Base-by-base conservation (phyloP, 371 early-diverging fungal genomes). In the Conidiobolus incongruus region DNA sequence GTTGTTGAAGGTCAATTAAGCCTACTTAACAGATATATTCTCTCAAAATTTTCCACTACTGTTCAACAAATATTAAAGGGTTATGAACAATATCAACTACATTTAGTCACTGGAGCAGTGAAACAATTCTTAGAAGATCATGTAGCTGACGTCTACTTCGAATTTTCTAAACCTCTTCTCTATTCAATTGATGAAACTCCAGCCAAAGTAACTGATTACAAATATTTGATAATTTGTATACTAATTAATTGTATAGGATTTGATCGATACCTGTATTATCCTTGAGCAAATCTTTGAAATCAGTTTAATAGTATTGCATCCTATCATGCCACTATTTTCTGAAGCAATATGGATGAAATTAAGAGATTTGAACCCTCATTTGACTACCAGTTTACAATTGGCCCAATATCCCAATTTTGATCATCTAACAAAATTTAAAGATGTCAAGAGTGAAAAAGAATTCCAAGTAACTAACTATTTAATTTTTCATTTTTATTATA, bases 81-180 rank as follows among this genome's bases (percentile, higher is more conserved):
- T 16, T 70, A 98, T 47, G 75, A 75, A 30, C 50, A 60, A 8
- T 72, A 72, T 34, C 77, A 87, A 42, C 72, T 93, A 34, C 84
- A 86, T 59, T 67, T 68, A 17, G 88, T 88, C 0, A 83, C 94
- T 6, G 79, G 75, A 45, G 72, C 77, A 0, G 62, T 89, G 16
- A 76, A 88, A 44, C 67, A 76, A 38, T 97, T 96, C 55, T 75
- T 93, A 56, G 65, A 90, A 37, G 77, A 83, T 47, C 93, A 93
- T 42, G 64, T 95, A 12, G 98, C 98, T 51, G 98, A 97, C 61
- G 74, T 90, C 2, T 97, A 85, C 62, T 74, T 99, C 21, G 99
- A 91, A 45, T 72, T 77, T 35, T 60, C 66, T 32, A 81, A 81
- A 51, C 61, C 67, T 4, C 51, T 65, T 6, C 45, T 82, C 23